Conservation (phyloP, 139 green algal species). For the Tetraselmis striata region DNA sequence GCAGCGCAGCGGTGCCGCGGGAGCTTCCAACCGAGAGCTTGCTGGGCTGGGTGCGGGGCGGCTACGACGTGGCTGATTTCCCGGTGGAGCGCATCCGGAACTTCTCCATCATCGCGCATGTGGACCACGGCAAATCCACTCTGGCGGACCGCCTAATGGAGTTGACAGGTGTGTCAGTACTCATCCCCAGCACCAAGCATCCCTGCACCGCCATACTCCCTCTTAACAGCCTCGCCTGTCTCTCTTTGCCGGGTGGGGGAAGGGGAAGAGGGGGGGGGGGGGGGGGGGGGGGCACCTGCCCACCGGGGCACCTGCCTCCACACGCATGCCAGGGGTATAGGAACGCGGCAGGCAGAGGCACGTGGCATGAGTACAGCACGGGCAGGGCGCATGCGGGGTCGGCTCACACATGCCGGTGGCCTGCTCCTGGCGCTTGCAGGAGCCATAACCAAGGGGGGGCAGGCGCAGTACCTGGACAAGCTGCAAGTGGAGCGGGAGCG, state of each 20-base stretch:
- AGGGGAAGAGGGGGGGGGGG: no score
- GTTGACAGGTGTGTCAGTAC: slow-evolving; percentile 47
- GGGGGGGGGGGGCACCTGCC: no score
- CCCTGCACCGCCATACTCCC: background rate
- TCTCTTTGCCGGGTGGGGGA: no score
- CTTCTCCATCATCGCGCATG: slow-evolving; percentile 82
- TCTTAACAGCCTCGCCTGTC: no score
- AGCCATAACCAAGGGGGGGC: background rate
- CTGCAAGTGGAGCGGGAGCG: slow-evolving; percentile 75
- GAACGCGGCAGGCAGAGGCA: background rate
- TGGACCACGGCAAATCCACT: slow-evolving; percentile 85
- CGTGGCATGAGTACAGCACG: no score
- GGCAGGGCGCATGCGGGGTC: no score
- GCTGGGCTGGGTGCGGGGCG: background rate
- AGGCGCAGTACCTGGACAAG: slow-evolving; percentile 17
- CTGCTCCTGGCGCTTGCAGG: background rate
- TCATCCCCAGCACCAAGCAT: background rate
- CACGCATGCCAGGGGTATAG: background rate
- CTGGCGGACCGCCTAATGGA: slow-evolving; percentile 71
- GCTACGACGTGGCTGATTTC: background rate
- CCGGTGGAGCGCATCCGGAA: slow-evolving; percentile 61
- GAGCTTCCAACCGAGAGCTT: background rate
- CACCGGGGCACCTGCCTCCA: slow-evolving; percentile 14
- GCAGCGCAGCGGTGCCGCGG: background rate
- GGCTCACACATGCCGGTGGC: no score